These are phyloP conservation scores for Candida ascalaphidarum DNA, from an alignment of 805 yeast genomes.

Conservation along the genomic window DNA sequence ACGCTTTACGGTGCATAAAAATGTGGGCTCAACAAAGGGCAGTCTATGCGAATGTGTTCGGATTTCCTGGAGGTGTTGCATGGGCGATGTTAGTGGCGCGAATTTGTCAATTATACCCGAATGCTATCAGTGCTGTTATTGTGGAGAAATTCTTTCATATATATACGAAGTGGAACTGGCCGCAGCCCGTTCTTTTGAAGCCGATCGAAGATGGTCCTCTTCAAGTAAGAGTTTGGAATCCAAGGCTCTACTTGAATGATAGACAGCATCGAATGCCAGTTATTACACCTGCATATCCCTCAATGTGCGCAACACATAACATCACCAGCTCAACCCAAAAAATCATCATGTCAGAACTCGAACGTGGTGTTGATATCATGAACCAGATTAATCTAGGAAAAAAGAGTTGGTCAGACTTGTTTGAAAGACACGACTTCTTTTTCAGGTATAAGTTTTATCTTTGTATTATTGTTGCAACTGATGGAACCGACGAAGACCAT, in stretches of 20 bases:
- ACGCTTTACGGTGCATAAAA: constrained; percentile 86
- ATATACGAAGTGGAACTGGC: constrained; percentile 92
- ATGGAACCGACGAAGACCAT: constrained; percentile 71
- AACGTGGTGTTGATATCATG: constrained; percentile 66
- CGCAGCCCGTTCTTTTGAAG: constrained; percentile 90
- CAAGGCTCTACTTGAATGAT: constrained; percentile 81
- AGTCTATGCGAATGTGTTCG: constrained; percentile 88
- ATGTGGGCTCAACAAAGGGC: constrained; percentile 97
- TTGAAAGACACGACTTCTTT: constrained; percentile 77
- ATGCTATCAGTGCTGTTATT: constrained; percentile 87
- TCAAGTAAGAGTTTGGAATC: constrained; percentile 96
- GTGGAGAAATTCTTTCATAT: constrained; percentile 86
- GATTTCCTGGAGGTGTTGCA: constrained; percentile 99
- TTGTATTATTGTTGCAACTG: constrained; percentile 72
- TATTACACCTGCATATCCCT: constrained; percentile 95
- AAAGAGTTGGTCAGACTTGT: constrained; percentile 66
- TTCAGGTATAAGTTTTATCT: constrained; percentile 78
- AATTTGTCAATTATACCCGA: constrained; percentile 93
- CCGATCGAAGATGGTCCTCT: constrained; percentile 96
- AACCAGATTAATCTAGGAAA: constrained; percentile 57
- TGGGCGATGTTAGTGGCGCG: constrained; percentile 99
- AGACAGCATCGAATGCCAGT: constrained; percentile 94
- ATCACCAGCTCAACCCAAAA: constrained; percentile 83
- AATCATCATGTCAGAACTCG: constrained; percentile 70
- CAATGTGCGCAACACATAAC: constrained; percentile 99